A percentile compares a stretch with the other conserved stretches of the same genome.
Conservation (phyloP, 768 basidiomycete genomes). For the Coprinopsis sp. region DNA sequence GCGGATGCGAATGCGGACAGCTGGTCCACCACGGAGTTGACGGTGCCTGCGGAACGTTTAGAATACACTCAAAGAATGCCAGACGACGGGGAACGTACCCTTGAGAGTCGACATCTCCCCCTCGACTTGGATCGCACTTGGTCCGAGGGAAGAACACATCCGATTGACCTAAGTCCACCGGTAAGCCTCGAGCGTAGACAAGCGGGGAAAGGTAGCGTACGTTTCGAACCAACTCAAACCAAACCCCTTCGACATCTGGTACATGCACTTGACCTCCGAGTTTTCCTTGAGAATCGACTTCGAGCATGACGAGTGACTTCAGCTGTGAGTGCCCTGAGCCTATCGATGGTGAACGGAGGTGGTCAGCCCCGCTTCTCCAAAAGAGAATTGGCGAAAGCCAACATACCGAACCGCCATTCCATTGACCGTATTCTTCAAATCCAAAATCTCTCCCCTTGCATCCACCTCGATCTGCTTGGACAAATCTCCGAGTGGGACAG, state of each 20-base stretch:
- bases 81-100: conserved; percentile 20
- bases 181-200: not conserved
- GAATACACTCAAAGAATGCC: not conserved
- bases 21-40: conserved; percentile 92
- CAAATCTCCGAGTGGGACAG: conserved; percentile 86
- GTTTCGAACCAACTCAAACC: conserved; percentile 76
- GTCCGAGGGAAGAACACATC: conserved; percentile 77
- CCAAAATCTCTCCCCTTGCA: conserved; percentile 86
- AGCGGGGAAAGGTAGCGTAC: conserved; percentile 32
- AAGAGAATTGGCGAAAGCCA: not conserved
- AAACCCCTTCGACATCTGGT: conserved; percentile 88
- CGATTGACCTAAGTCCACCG: conserved; percentile 52
- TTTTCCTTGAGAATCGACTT: conserved; percentile 87
- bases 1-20: conserved; percentile 83
- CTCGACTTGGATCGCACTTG: conserved; percentile 77
- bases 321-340: conserved; percentile 61
- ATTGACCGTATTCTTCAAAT: conserved; percentile 65
- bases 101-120: conserved; percentile 84
- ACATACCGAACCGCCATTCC: conserved; percentile 50
- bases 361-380: not conserved
- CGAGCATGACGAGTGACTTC: conserved; percentile 82
- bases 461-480: conserved; percentile 91
- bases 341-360: conserved; percentile 20
- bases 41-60: conserved; percentile 41
- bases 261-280: conserved; percentile 86